Evolutionary conservation across 495 filamentous ascomycete genomes (phyloP).

Genomic region (Pseudoneurospora amorphoporcata): DNA sequence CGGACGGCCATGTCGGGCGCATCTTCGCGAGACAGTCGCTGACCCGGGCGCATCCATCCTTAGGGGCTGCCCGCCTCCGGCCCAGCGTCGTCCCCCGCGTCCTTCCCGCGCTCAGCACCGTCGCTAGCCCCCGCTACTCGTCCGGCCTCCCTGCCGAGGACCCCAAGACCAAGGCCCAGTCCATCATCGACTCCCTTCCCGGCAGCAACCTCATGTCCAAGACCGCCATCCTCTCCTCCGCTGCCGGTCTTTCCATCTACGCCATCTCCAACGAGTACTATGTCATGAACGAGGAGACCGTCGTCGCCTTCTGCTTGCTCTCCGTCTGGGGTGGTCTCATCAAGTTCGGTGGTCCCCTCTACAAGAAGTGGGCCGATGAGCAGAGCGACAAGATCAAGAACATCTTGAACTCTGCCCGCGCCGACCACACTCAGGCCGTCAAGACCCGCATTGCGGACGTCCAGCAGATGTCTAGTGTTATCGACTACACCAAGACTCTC

Average conservation of each 20-base stretch:
- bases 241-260: slow-evolving; percentile 79
- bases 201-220: slow-evolving; percentile 82
- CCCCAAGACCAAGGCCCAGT: slow-evolving; percentile 90
- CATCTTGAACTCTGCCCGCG: slow-evolving; percentile 85
- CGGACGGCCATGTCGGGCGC: background rate
- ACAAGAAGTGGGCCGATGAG: slow-evolving; percentile 80
- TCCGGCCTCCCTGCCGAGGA: slow-evolving; percentile 74
- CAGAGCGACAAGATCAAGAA: slow-evolving; percentile 81
- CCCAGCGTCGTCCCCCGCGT: slow-evolving; percentile 56
- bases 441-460: slow-evolving; percentile 88
- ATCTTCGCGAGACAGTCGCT: background rate
- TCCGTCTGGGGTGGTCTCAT: slow-evolving; percentile 80
- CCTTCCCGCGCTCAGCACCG: slow-evolving; percentile 58
- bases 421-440: slow-evolving; percentile 91
- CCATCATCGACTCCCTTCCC: slow-evolving; percentile 81
- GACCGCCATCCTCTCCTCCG: slow-evolving; percentile 89
- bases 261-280: slow-evolving; percentile 99
- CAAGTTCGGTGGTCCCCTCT: slow-evolving; percentile 86
- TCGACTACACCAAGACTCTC: slow-evolving; percentile 90
- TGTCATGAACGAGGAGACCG: slow-evolving; percentile 95
- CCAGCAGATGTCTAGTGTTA: slow-evolving; percentile 80
- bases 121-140: slow-evolving; percentile 51
- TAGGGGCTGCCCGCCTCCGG: slow-evolving; percentile 86
- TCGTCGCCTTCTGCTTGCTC: slow-evolving; percentile 80
- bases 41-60: slow-evolving; percentile 1